A percentile compares a stretch with the other conserved stretches of the same genome.
Conservation (phyloP, 164 flowering plant species). For the Tetracentron sinense region DNA sequence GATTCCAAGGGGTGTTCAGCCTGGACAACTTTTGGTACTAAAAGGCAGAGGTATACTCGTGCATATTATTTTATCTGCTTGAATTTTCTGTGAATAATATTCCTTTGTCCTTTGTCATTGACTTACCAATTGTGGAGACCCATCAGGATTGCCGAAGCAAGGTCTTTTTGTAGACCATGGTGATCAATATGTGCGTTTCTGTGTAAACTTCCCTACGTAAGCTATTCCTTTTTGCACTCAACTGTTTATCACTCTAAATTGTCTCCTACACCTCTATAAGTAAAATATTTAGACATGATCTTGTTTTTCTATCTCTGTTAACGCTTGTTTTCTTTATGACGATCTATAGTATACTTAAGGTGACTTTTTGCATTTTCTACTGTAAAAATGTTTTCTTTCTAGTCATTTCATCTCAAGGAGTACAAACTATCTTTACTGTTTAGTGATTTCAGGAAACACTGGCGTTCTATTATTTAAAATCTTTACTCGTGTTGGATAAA, state of each 20-base stretch:
- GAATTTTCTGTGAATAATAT: background rate
- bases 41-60: conserved; percentile 75
- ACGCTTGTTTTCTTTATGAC: background rate
- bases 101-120: background rate
- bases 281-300: too few relatives aligned
- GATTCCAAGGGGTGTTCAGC: conserved; percentile 95
- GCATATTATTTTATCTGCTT: background rate
- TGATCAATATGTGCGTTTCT: conserved; percentile 80
- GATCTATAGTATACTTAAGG: background rate
- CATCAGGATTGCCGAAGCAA: conserved; percentile 67
- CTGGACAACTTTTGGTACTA: conserved; percentile 62
- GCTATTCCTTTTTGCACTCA: conserved; percentile 17
- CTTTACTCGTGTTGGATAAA: too few relatives aligned
- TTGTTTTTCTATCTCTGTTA: background rate
- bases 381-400: background rate
- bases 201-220: conserved; percentile 71
- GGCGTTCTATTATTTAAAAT: background rate
- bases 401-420: background rate
- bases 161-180: conserved; percentile 65
- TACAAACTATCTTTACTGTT: too few relatives aligned
- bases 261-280: too few relatives aligned
- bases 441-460: background rate
- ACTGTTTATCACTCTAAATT: background rate
- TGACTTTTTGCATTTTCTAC: background rate
- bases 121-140: conserved; percentile 1